Evolutionary conservation across 192 early-diverging fungal genomes (phyloP).

Genomic region (Linderina pennispora): DNA sequence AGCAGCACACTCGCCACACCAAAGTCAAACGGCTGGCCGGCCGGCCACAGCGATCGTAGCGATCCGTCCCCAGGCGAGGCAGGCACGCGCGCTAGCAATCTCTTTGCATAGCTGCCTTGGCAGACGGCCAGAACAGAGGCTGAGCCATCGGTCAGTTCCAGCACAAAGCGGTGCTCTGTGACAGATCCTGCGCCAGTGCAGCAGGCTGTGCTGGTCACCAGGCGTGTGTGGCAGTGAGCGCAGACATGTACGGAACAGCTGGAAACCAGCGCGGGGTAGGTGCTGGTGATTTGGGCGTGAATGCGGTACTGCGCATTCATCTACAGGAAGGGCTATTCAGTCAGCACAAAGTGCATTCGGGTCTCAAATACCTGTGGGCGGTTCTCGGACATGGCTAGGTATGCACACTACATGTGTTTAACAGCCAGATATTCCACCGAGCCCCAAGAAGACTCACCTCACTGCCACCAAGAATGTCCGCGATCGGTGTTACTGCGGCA

Average conservation of each 20-base stretch:
- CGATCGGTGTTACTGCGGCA: neutral
- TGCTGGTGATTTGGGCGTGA: neutral
- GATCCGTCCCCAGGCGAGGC: neutral
- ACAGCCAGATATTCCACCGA: too few relatives aligned
- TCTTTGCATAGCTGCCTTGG: neutral
- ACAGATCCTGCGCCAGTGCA: neutral
- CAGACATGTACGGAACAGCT: neutral
- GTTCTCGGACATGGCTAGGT: too few relatives aligned
- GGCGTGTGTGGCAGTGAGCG: neutral
- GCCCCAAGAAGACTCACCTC: too few relatives aligned
- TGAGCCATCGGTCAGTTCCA: neutral
- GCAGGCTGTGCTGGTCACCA: neutral
- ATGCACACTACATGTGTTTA: too few relatives aligned
- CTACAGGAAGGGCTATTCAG: too few relatives aligned
- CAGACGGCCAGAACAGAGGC: neutral
- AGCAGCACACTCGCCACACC: constrained; percentile 6
- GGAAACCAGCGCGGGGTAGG: neutral
- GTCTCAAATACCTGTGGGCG: too few relatives aligned
- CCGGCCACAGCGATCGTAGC: neutral
- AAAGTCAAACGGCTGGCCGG: neutral
- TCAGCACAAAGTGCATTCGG: too few relatives aligned
- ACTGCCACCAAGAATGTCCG: neutral
- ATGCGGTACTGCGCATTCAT: neutral
- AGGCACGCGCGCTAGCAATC: neutral
- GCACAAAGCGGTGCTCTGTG: neutral